Evolutionary conservation across 495 filamentous ascomycete genomes (phyloP).

Genomic region (Penicillium riverlandense): DNA sequence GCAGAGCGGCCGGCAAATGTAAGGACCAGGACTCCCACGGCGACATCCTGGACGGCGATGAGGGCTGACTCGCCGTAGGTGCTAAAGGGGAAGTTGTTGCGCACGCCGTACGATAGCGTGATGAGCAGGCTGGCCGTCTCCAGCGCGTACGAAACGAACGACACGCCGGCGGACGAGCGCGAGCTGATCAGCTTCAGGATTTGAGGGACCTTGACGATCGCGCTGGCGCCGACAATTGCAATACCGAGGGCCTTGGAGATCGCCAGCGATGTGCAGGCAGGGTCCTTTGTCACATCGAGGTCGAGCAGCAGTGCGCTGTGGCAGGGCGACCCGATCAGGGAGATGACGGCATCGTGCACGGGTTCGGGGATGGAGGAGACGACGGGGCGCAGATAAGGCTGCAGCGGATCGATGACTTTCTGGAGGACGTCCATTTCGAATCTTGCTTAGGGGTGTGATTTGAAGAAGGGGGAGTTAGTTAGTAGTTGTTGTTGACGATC

Average conservation of each 20-base stretch:
- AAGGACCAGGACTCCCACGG: constrained; percentile 77
- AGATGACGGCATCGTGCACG: constrained; percentile 64
- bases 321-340: constrained; percentile 75
- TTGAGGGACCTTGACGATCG: constrained; percentile 92
- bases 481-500: constrained; percentile 16
- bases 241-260: constrained; percentile 89
- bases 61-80: constrained; percentile 92
- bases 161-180: constrained; percentile 71
- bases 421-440: constrained; percentile 33
- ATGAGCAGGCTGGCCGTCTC: constrained; percentile 82
- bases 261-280: constrained; percentile 73
- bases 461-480: neutral
- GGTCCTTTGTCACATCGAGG: constrained; percentile 61
- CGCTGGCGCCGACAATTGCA: constrained; percentile 80
- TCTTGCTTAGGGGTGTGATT: neutral
- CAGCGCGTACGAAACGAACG: constrained; percentile 83
- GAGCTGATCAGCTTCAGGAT: constrained; percentile 83
- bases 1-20: constrained; percentile 60
- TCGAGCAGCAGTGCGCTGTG: constrained; percentile 77
- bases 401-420: constrained; percentile 55
- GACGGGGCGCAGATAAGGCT: constrained; percentile 62
- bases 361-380: constrained; percentile 73
- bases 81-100: constrained; percentile 87
- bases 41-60: constrained; percentile 85
- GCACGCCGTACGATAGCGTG: constrained; percentile 80